A percentile compares a stretch with the other conserved stretches of the same genome.
Evolutionary conservation across 495 filamentous ascomycete genomes (phyloP).

Genomic region (Daldinia grandis): DNA sequence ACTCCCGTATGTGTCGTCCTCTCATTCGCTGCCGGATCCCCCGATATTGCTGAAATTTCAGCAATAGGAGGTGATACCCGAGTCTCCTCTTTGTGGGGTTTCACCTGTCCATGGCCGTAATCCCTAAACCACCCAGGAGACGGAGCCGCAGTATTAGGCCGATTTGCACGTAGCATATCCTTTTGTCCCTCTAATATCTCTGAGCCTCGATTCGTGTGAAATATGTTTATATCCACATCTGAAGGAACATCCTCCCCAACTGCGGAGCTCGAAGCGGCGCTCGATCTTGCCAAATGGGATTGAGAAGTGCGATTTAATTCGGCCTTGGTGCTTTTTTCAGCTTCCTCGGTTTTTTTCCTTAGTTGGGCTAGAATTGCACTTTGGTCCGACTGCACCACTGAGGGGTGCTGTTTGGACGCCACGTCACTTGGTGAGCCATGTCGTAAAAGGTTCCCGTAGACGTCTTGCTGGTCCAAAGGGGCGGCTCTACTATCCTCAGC

Average conservation of each 20-base stretch:
- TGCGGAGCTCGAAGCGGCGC: conserved; percentile 32
- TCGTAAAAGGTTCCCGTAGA: conserved; percentile 10
- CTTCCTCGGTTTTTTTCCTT: conserved; percentile 32
- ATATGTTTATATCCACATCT: conserved; percentile 50
- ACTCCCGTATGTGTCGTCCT: conserved; percentile 29
- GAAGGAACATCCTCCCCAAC: conserved; percentile 34
- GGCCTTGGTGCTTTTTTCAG: conserved; percentile 16
- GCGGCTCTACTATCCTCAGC: conserved; percentile 9
- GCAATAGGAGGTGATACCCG: conserved; percentile 30
- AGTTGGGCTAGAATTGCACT: conserved; percentile 51
- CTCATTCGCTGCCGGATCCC: conserved; percentile 31
- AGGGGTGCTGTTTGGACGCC: conserved; percentile 13
- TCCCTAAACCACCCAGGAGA: conserved; percentile 46
- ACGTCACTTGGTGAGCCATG: conserved; percentile 8
- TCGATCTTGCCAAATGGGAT: conserved; percentile 13
- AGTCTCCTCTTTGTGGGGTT: conserved; percentile 21
- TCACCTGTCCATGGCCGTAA: conserved; percentile 38
- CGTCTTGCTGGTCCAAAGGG: conserved; percentile 8
- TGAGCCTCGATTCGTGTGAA: conserved; percentile 49
- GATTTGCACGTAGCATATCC: conserved; percentile 18
- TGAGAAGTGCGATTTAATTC: conserved; percentile 7
- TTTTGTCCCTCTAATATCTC: conserved; percentile 45
- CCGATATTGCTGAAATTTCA: conserved; percentile 16
- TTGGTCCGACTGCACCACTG: conserved; percentile 43
- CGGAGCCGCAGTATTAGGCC: conserved; percentile 20